These are phyloP conservation scores for Magnusiomyces suaveolens DNA, from an alignment of 1,139 yeast species.

Conservation along the genomic window DNA sequence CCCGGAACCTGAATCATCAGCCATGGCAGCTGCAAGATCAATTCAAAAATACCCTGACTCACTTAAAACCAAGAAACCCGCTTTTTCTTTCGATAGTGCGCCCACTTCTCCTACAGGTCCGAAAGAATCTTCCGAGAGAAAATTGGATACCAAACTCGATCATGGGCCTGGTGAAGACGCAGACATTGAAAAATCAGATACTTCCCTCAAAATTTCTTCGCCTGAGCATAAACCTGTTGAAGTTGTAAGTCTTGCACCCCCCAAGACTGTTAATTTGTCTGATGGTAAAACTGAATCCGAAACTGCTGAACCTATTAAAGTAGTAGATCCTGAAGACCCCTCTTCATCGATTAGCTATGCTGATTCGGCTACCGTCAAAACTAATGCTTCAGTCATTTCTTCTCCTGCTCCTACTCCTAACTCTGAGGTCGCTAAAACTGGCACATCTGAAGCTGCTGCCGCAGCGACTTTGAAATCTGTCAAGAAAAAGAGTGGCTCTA, in stretches of 20 bases:
- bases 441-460: neutral
- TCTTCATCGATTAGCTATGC: no score
- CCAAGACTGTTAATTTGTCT: neutral
- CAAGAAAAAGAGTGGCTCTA: neutral
- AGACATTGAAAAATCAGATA: neutral
- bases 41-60: neutral
- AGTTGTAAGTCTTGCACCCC: neutral
- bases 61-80: neutral
- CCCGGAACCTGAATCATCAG: neutral
- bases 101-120: neutral
- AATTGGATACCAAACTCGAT: slow-evolving; percentile 6
- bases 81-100: neutral
- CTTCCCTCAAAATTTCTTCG: slow-evolving; percentile 3
- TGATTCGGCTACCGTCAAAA: neutral
- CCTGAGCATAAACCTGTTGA: neutral
- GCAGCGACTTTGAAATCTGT: neutral
- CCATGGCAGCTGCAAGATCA: neutral
- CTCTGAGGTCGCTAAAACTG: neutral
- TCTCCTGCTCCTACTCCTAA: neutral
- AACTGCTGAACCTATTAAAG: neutral
- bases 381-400: neutral
- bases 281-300: neutral
- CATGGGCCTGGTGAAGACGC: slow-evolving; percentile 5
- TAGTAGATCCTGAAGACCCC: neutral
- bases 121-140: slow-evolving; percentile 4